Evolutionary conservation across 495 filamentous ascomycete genomes (phyloP).

Genomic region (Aspergillus haitiensis): DNA sequence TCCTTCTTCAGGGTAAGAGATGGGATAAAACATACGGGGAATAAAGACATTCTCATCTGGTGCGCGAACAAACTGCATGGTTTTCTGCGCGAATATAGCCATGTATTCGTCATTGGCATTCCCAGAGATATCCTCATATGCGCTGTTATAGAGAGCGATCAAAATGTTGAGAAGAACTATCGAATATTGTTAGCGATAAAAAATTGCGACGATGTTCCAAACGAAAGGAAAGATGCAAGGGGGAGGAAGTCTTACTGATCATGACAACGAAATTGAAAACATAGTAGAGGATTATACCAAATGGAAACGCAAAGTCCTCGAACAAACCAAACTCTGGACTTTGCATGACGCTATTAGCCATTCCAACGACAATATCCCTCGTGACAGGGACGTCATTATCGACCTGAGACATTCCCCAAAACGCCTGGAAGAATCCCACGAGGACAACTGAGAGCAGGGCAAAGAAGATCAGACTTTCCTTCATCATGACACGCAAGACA

Average conservation of each 20-base stretch:
- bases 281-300: conserved; percentile 90
- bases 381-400: conserved; percentile 64
- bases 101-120: conserved; percentile 96
- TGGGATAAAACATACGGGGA: conserved; percentile 52
- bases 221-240: too few species aligned
- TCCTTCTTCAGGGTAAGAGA: neutral
- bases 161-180: conserved; percentile 84
- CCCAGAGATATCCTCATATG: conserved; percentile 92
- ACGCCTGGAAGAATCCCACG: conserved; percentile 90
- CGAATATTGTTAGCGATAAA: conserved; percentile 7
- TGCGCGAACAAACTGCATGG: conserved; percentile 92
- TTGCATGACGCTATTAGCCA: conserved; percentile 88
- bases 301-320: conserved; percentile 73
- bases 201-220: neutral
- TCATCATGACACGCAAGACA: conserved; percentile 98
- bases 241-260: conserved; percentile 50
- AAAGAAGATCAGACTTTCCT: conserved; percentile 96
- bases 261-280: conserved; percentile 97
- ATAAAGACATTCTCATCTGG: conserved; percentile 99
- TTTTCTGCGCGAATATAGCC: conserved; percentile 85
- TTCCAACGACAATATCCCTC: conserved; percentile 77
- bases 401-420: conserved; percentile 87
- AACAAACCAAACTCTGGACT: conserved; percentile 89
- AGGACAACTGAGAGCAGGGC: conserved; percentile 84
- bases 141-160: conserved; percentile 94